These are phyloP conservation scores for Cordyceps farinosa DNA, from an alignment of 2,329 filamentous ascomycete species.

Conservation along the genomic window DNA sequence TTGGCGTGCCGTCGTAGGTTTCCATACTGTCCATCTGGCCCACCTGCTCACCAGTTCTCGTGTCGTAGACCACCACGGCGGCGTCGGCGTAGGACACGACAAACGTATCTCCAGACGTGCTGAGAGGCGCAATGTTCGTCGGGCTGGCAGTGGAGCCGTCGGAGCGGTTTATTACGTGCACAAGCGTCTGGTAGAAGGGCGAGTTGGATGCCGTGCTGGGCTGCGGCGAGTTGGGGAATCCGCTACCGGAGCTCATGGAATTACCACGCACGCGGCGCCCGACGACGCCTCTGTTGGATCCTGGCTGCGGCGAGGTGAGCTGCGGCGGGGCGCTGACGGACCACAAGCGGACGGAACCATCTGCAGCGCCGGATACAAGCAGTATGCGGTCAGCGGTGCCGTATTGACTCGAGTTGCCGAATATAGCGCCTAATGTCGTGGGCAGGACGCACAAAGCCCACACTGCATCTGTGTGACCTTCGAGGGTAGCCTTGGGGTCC, in stretches of 20 bases:
- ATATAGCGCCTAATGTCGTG: conserved; percentile 73
- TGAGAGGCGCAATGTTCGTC: conserved; percentile 90
- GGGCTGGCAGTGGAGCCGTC: conserved; percentile 68
- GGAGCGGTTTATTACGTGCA: conserved; percentile 76
- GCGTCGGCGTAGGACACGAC: conserved; percentile 92
- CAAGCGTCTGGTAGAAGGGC: conserved; percentile 81
- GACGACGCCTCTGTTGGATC: conserved; percentile 53
- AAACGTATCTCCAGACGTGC: conserved; percentile 77
- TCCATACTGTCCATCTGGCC: conserved; percentile 90
- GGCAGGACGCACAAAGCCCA: conserved; percentile 95
- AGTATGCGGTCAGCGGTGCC: conserved; percentile 82
- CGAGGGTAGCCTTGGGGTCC: conserved; percentile 89
- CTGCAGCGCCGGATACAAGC: conserved; percentile 85
- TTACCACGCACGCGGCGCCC: conserved; percentile 73
- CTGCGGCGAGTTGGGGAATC: conserved; percentile 85
- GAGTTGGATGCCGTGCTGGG: conserved; percentile 81
- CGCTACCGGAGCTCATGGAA: conserved; percentile 90
- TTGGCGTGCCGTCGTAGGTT: conserved; percentile 80
- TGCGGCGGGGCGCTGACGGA: conserved; percentile 89
- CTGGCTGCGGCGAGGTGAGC: conserved; percentile 73
- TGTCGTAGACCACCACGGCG: conserved; percentile 87
- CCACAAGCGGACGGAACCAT: conserved; percentile 91
- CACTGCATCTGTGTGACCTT: conserved; percentile 92
- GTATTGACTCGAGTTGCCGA: conserved; percentile 70
- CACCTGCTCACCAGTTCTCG: conserved; percentile 83